Conservation (phyloP, 2,329 filamentous ascomycete genomes). For the Eurotiales sp. region DNA sequence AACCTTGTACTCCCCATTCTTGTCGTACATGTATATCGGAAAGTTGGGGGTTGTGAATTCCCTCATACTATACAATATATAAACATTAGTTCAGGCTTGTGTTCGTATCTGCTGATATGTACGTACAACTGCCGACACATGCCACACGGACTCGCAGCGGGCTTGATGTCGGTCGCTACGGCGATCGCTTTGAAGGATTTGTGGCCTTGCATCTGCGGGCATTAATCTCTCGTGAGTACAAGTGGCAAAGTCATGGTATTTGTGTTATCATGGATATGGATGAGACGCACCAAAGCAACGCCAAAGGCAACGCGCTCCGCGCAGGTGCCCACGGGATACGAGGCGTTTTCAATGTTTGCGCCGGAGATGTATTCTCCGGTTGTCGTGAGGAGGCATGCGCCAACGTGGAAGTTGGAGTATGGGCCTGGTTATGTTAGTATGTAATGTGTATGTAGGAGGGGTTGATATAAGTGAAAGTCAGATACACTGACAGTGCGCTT, state of each 20-base stretch:
- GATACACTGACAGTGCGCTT: conserved; percentile 69
- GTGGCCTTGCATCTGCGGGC: conserved; percentile 40
- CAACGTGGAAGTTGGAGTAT: conserved; percentile 89
- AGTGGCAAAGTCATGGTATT: no score
- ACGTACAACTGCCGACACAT: conserved; percentile 89
- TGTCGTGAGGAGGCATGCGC: conserved; percentile 68
- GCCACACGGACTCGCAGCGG: conserved; percentile 72
- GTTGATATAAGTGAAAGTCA: background rate
- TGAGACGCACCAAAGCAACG: conserved; percentile 60
- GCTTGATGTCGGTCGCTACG: conserved; percentile 73
- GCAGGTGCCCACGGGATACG: conserved; percentile 92
- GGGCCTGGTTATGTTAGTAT: conserved; percentile 52
- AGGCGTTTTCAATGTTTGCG: conserved; percentile 89
- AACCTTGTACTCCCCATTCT: conserved; percentile 59
- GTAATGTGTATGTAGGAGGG: background rate
- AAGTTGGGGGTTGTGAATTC: conserved; percentile 67
- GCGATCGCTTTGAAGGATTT: conserved; percentile 71
- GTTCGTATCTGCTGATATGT: no score
- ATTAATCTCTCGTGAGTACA: background rate
- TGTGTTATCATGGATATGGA: no score
- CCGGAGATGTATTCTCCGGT: conserved; percentile 61
- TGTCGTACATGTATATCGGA: conserved; percentile 91
- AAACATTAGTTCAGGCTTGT: no score
- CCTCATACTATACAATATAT: conserved; percentile 51
- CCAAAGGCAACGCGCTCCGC: conserved; percentile 88